Evolutionary conservation across 495 filamentous ascomycete species (phyloP).

Genomic region (Podospora australis): DNA sequence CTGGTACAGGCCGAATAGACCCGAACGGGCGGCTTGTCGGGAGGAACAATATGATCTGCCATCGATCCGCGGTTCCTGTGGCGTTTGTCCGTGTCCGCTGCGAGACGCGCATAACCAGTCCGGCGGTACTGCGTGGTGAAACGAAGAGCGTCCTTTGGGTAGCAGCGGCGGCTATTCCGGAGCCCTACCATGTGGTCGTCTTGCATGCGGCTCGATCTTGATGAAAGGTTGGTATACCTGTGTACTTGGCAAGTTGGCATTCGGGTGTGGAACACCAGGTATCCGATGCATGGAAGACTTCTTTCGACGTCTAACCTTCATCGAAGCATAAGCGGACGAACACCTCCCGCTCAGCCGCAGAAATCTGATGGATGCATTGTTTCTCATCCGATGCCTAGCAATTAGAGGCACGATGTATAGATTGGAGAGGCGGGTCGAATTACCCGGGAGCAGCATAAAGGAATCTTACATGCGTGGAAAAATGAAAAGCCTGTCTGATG

Average conservation of each 20-base stretch:
- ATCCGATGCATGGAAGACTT: background rate
- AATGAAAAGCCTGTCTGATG: too few relatives aligned
- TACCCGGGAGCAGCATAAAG: constrained; percentile 15
- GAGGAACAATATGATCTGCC: constrained; percentile 16
- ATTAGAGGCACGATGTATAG: background rate
- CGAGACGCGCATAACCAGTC: constrained; percentile 10
- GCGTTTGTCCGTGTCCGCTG: background rate
- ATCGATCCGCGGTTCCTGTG: constrained; percentile 3
- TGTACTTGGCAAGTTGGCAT: background rate
- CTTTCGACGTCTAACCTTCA: background rate
- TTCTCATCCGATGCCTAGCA: constrained; percentile 3
- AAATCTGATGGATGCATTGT: constrained; percentile 6
- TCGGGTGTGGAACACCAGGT: background rate
- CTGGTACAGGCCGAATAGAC: background rate
- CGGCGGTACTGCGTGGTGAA: constrained; percentile 10
- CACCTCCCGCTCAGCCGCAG: background rate
- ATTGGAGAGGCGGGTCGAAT: constrained; percentile 17
- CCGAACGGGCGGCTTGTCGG: constrained; percentile 16
- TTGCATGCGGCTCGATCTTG: background rate
- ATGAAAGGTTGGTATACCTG: background rate
- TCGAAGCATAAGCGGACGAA: background rate
- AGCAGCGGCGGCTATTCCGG: constrained; percentile 8
- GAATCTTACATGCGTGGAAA: background rate
- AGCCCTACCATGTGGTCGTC: background rate
- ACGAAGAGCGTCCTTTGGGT: constrained; percentile 6